Conservation (phyloP, 2,329 filamentous ascomycete genomes). For the Calonectria pseudoreteaudii region DNA sequence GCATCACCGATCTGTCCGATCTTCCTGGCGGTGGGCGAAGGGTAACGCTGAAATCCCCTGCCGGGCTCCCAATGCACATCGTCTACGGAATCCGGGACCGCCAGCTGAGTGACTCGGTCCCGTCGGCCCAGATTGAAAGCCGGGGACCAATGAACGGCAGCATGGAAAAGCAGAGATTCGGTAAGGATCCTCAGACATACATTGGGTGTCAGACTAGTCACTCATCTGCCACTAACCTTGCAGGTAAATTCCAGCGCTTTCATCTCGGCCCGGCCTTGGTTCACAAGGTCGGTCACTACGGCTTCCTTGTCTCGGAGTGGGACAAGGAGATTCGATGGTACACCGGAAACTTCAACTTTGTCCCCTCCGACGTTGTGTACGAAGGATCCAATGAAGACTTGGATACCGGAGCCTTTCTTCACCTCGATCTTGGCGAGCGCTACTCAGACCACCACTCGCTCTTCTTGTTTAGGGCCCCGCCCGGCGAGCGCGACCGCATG, state of each 20-base stretch:
- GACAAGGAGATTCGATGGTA: neutral
- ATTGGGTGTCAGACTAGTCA: neutral
- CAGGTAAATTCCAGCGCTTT: conserved; percentile 15
- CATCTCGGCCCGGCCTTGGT: conserved; percentile 5
- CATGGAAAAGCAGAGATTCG: neutral
- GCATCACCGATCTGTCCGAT: neutral
- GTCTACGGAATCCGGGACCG: conserved; percentile 9
- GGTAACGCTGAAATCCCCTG: neutral
- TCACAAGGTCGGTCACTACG: conserved; percentile 25
- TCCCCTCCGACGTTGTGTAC: conserved; percentile 48
- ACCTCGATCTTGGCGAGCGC: conserved; percentile 63
- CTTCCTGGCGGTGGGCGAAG: conserved; percentile 1
- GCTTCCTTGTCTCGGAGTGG: conserved; percentile 33
- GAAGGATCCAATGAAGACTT: conserved; percentile 36
- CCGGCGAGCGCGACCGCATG: neutral
- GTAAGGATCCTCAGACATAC: neutral
- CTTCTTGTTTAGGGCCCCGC: neutral
- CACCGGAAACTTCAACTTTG: conserved; percentile 54
- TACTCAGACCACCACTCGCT: conserved; percentile 64
- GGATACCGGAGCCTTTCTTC: conserved; percentile 56
- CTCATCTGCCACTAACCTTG: neutral
- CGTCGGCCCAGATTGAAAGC: neutral
- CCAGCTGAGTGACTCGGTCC: neutral
- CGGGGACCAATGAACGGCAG: conserved; percentile 1
- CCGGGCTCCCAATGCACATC: neutral